phyloP scores from a whole-genome alignment of 2,329 filamentous ascomycete genomes.

The Neocucurbitaria cava region DNA sequence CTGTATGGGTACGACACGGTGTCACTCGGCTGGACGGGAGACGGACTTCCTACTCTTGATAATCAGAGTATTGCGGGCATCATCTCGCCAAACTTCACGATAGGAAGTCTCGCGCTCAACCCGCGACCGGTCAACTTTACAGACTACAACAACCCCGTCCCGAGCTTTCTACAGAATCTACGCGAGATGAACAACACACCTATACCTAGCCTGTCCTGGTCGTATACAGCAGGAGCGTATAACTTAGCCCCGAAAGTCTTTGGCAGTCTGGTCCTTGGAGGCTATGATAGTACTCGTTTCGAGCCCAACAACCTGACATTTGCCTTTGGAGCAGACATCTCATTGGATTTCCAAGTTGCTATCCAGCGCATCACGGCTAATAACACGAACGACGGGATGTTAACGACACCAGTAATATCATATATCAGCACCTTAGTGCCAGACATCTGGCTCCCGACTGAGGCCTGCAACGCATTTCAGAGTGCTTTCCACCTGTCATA shows the following conservation, averaged over 20 bases:
- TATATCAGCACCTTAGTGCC: conserved; percentile 49
- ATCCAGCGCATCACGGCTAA: conserved; percentile 33
- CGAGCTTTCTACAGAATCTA: conserved; percentile 41
- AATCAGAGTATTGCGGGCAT: conserved; percentile 49
- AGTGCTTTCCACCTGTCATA: conserved; percentile 48
- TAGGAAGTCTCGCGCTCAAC: conserved; percentile 50
- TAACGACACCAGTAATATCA: conserved; percentile 30
- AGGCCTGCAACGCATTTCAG: conserved; percentile 44
- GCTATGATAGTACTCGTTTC: conserved; percentile 47
- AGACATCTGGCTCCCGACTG: conserved; percentile 51
- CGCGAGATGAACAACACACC: conserved; percentile 26
- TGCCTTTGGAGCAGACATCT: conserved; percentile 35
- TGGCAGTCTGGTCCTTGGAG: conserved; percentile 48
- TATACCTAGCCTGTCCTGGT: conserved; percentile 49
- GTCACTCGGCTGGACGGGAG: conserved; percentile 35
- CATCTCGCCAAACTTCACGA: conserved; percentile 43
- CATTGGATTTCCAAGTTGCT: conserved; percentile 32
- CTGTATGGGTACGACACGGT: conserved; percentile 48
- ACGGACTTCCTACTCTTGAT: conserved; percentile 30
- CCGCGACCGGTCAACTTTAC: conserved; percentile 50
- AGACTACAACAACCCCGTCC: conserved; percentile 39
- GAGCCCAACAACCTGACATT: conserved; percentile 31
- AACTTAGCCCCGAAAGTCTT: conserved; percentile 34
- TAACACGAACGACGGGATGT: conserved; percentile 23
- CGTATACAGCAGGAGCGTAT: conserved; percentile 51